Evolutionary conservation across 1,284 basidiomycete species (phyloP), one percentile per base, ranked within the genome.

Genomic region (Singerocomus inundabilis): DNA sequence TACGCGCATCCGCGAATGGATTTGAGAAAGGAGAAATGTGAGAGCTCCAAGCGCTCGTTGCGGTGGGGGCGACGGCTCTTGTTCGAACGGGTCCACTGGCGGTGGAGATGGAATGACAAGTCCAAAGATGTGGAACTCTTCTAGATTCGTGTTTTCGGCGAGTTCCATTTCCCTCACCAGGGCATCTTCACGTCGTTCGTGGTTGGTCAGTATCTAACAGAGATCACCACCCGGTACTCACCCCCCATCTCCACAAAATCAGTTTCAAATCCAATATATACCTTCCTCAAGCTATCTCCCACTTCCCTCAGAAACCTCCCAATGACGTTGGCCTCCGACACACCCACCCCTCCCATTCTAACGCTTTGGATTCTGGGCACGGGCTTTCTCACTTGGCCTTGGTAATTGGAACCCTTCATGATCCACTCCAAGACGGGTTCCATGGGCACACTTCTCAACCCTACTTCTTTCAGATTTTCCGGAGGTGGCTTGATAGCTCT

Each of bases 101-200:
- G 67, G 61, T 30, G 64, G 66, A 24, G 67, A 67, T 24, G 64
- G 64, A 34, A 70, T 55, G 13, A 66, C 61, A 10, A 66, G 61
- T 6, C 64, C 68, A 49, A 70, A 66, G 31, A 66, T 55, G 46
- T 70, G 67, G 30, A 67, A 52, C 47, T 67, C 67, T 44, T 57
- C 59, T 21, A 66, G 52, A 36, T 47, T 54, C 13, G 42, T 54
- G 39, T 69, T 66, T 16, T 53, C 46, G 0, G 56, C 44, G 13
- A 66, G 66, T 15, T 57, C 51, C 33, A 70, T 55, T 29, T 66
- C 63, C 25, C 41, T 58, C 35, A 69, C 61, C 30, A 70, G 39
- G 6, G 40, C 44, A 46, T 62, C 68, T 66, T 42, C 18, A 40
- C 24, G 33, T 16, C 26, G 10, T 44, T 15, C 31, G 26, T 7